Percentiles rank a stretch among this genome's conserved stretches.
phyloP scores from a whole-genome alignment of 768 basidiomycete species.

The Pleurotus cornucopiae region DNA sequence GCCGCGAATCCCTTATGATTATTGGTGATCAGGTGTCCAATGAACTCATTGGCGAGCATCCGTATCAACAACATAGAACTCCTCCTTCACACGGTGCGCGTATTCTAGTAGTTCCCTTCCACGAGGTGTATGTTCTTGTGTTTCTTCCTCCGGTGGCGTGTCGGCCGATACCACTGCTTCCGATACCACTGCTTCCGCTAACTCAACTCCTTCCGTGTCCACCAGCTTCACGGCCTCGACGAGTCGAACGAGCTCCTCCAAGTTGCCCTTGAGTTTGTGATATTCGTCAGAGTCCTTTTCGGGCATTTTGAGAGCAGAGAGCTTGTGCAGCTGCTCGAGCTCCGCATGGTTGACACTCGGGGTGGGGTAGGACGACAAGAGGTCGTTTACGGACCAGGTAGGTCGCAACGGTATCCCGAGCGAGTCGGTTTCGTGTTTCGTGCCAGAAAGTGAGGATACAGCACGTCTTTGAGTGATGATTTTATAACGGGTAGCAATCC shows the following conservation, averaged over 20 bases:
- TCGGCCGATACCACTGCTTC: constrained; percentile 15
- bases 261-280: constrained; percentile 44
- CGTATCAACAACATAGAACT: constrained; percentile 62
- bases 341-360: constrained; percentile 56
- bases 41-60: constrained; percentile 19
- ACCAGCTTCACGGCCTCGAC: constrained; percentile 81
- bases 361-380: constrained; percentile 73
- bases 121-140: constrained; percentile 15
- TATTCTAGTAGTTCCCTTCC: constrained; percentile 46
- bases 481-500: constrained; percentile 6
- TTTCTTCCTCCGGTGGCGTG: constrained; percentile 4
- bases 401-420: constrained; percentile 63
- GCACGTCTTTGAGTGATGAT: background rate
- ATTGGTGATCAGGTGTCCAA: background rate
- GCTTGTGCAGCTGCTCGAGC: constrained; percentile 60
- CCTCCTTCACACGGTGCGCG: constrained; percentile 45
- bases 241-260: constrained; percentile 69
- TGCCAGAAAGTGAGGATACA: constrained; percentile 1
- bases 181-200: constrained; percentile 19
- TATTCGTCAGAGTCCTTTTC: constrained; percentile 52
- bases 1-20: background rate
- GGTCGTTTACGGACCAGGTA: constrained; percentile 77
- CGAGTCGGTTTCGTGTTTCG: constrained; percentile 37
- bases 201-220: constrained; percentile 30
- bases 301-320: constrained; percentile 72